phyloP scores from a whole-genome alignment of 805 yeast genomes.

The Starmerella bombi region DNA sequence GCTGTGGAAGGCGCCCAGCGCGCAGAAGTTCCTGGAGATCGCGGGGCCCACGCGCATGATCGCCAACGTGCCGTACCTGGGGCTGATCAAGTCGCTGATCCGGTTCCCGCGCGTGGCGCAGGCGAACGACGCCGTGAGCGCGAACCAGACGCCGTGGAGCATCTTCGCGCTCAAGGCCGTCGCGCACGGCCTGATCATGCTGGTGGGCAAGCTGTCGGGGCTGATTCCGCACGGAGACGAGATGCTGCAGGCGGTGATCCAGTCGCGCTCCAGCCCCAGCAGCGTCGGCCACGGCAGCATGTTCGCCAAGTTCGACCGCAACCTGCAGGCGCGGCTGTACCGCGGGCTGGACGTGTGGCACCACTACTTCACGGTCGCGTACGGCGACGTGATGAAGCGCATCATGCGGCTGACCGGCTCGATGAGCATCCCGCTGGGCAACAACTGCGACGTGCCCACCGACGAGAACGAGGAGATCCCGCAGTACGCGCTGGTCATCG shows the following conservation, averaged over 20 bases:
- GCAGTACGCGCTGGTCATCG: conserved; percentile 19
- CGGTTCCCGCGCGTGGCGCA: conserved; percentile 23
- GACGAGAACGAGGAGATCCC: conserved; percentile 18
- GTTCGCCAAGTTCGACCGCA: conserved; percentile 17
- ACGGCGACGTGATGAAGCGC: conserved; percentile 22
- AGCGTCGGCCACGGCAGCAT: conserved; percentile 4
- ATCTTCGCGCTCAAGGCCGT: conserved; percentile 19
- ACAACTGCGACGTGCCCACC: conserved; percentile 13
- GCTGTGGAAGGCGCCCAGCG: conserved; percentile 23
- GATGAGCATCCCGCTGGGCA: conserved; percentile 16
- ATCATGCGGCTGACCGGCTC: conserved; percentile 19
- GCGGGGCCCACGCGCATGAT: conserved; percentile 20
- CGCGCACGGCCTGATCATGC: conserved; percentile 24
- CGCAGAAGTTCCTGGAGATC: conserved; percentile 22
- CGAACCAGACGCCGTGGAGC: conserved; percentile 15
- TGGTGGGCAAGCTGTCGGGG: conserved; percentile 19
- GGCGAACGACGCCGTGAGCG: neutral
- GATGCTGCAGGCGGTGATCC: conserved; percentile 15
- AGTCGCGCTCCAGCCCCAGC: conserved; percentile 1
- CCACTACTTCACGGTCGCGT: conserved; percentile 21
- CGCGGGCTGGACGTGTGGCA: conserved; percentile 27
- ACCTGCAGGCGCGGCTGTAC: conserved; percentile 23
- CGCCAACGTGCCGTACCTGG: conserved; percentile 23
- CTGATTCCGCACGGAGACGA: conserved; percentile 16
- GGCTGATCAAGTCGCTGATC: conserved; percentile 24